phyloP scores from a whole-genome alignment of 768 basidiomycete species.

The Leccinum olivaceopallidum region DNA sequence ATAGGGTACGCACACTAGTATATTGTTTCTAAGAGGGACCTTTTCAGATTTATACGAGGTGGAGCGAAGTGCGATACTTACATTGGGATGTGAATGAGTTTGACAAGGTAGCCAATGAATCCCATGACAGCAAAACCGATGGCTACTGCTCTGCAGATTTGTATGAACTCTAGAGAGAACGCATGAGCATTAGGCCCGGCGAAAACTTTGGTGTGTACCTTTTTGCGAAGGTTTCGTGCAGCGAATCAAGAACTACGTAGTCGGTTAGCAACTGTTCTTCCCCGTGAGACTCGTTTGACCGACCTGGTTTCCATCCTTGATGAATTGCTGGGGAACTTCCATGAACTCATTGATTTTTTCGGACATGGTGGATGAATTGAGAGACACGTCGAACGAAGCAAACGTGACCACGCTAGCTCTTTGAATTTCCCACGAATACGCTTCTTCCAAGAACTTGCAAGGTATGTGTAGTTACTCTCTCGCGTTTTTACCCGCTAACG shows the following conservation, averaged over 20 bases:
- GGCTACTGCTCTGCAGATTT: slow-evolving; percentile 95
- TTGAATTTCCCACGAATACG: slow-evolving; percentile 28
- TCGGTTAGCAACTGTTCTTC: slow-evolving; percentile 13
- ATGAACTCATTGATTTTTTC: slow-evolving; percentile 89
- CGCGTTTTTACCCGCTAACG: slow-evolving; percentile 12
- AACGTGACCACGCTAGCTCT: slow-evolving; percentile 29
- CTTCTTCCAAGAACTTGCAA: slow-evolving; percentile 1
- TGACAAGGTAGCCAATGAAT: slow-evolving; percentile 98
- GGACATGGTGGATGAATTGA: slow-evolving; percentile 59
- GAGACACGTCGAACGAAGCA: slow-evolving; percentile 15
- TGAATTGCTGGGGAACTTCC: slow-evolving; percentile 89
- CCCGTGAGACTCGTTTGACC: slow-evolving; percentile 20
- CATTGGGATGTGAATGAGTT: slow-evolving; percentile 98
- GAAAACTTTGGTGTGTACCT: slow-evolving; percentile 48
- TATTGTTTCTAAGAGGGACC: slow-evolving; percentile 75
- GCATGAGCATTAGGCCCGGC: slow-evolving; percentile 1
- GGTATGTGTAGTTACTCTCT: slow-evolving; percentile 10
- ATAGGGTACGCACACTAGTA: slow-evolving; percentile 80
- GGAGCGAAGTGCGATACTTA: slow-evolving; percentile 44
- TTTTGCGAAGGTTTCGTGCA: slow-evolving; percentile 98
- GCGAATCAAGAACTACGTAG: slow-evolving; percentile 82
- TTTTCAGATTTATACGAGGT: slow-evolving; percentile 17
- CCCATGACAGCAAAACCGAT: slow-evolving; percentile 99
- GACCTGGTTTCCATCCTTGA: slow-evolving; percentile 93
- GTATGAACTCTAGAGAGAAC: slow-evolving; percentile 72